Evolutionary conservation across 1,284 basidiomycete genomes (phyloP), one percentile per base, ranked within the genome.

Genomic region (Malassezia sp.): DNA sequence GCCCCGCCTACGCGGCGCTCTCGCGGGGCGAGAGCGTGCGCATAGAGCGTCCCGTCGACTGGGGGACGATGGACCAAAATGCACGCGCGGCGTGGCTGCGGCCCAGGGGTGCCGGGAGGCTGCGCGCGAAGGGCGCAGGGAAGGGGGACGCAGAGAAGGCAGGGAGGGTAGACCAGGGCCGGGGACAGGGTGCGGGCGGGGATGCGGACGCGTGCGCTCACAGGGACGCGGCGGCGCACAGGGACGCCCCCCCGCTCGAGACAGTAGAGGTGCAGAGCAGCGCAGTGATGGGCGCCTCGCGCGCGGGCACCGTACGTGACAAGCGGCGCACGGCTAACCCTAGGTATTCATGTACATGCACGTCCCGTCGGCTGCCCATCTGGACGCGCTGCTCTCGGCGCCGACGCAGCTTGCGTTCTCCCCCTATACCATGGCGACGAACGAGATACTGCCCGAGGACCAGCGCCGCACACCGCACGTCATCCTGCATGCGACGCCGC

Each of bases 261-360:
- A 40, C 47, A 4, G 49, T 61, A 10, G 36, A 27, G 4, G 42
- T 66, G 32, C 45, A 33, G 22, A 60, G 56, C 12, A 28, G 15
- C 20, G 54, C 62, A 20, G 57, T 63, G 14, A 34, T 66, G 80
- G 60, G 87, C 84, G 61, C 71, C 80, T 4, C 78, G 78, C 52
- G 82, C 81, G 4, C 73, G 75, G 2, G 77, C 74, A n/a, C 81
- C 84, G 5, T n/a, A n/a, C n/a, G n/a, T n/a, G n/a, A n/a, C n/a
- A n/a, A n/a, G n/a, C n/a, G n/a, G n/a, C n/a, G n/a, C n/a, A n/a
- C n/a, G n/a, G n/a, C n/a, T n/a, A n/a, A n/a, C n/a, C n/a, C n/a
- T n/a, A n/a, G n/a, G n/a, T 56, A 23, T 40, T 60, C 28, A 38
- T 61, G 9, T 43, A 58, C 82, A 79, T 80, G 74, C 23, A 71